phyloP scores from a whole-genome alignment of 2,329 filamentous ascomycete species.

The Elsinoe perseae region DNA sequence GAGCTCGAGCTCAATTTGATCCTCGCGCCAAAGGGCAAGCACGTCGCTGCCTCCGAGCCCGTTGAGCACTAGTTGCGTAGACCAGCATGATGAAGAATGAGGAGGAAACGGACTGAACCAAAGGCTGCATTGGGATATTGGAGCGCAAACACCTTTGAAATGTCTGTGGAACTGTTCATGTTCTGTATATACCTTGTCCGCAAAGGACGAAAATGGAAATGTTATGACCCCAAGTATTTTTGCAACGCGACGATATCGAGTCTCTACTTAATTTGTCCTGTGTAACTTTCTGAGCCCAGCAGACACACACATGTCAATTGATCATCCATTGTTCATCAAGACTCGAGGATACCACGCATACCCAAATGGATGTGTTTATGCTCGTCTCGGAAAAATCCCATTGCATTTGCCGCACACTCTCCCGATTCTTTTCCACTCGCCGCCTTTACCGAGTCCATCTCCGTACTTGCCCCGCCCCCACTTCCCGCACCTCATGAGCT shows the following conservation, averaged over 20 bases:
- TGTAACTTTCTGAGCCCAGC: background rate
- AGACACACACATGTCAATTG: too few relatives aligned
- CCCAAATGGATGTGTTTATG: too few relatives aligned
- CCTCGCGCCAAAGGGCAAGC: conserved; percentile 16
- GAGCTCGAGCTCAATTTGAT: conserved; percentile 17
- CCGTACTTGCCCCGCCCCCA: conserved; percentile 8
- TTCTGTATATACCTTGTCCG: conserved; percentile 14
- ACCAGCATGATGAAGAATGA: background rate
- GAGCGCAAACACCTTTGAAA: conserved; percentile 6
- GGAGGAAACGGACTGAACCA: background rate
- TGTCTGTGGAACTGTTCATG: background rate
- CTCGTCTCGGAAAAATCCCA: background rate
- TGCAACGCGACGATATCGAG: background rate
- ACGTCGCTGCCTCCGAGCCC: conserved; percentile 4
- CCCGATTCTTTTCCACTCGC: background rate
- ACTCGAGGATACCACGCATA: too few relatives aligned
- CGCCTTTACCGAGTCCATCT: conserved; percentile 11
- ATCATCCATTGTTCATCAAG: too few relatives aligned
- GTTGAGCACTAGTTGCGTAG: background rate
- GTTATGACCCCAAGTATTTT: background rate
- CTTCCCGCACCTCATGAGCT: background rate
- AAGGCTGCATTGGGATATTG: conserved; percentile 10
- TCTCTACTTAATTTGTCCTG: background rate
- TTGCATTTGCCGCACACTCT: background rate
- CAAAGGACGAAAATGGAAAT: background rate